Percentiles rank a stretch among this genome's conserved stretches.
Conservation (phyloP, 768 basidiomycete genomes). For the Collybia sordida region DNA sequence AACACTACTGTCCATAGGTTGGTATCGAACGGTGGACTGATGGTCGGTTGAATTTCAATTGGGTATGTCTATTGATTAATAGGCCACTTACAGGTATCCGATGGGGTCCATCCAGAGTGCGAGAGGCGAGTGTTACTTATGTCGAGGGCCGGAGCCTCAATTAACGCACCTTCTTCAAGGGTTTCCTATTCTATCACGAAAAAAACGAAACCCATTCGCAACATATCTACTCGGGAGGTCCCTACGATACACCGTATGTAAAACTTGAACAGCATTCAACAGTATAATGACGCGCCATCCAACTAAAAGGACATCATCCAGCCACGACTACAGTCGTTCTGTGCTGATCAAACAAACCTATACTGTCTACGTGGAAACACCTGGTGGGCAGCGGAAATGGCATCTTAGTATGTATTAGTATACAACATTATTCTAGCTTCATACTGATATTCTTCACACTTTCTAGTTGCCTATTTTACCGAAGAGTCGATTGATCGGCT, state of each 20-base stretch:
- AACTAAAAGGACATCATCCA: constrained; percentile 21
- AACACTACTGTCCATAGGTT: constrained; percentile 41
- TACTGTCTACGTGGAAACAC: constrained; percentile 71
- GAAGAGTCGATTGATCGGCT: constrained; percentile 65
- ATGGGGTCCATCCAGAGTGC: constrained; percentile 80
- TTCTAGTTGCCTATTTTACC: constrained; percentile 75
- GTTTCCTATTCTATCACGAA: constrained; percentile 80
- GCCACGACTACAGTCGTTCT: constrained; percentile 32
- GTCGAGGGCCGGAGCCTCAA: not conserved
- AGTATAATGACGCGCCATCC: constrained; percentile 1
- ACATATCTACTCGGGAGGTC: constrained; percentile 45
- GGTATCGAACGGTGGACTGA: constrained; percentile 86
- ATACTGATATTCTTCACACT: constrained; percentile 16
- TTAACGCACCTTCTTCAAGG: constrained; percentile 37
- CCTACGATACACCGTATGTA: constrained; percentile 27
- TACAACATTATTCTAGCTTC: not conserved
- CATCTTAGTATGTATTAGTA: constrained; percentile 60
- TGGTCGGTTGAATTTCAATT: constrained; percentile 35
- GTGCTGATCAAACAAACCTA: constrained; percentile 79
- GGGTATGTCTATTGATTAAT: not conserved
- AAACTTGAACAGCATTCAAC: not conserved
- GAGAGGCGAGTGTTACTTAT: constrained; percentile 50
- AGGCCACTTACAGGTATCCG: constrained; percentile 44
- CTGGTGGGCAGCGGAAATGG: constrained; percentile 74
- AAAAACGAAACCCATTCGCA: constrained; percentile 52